These are phyloP conservation scores for Furcasterigmium furcatum DNA, from an alignment of 2,329 filamentous ascomycete species.

Conservation along the genomic window DNA sequence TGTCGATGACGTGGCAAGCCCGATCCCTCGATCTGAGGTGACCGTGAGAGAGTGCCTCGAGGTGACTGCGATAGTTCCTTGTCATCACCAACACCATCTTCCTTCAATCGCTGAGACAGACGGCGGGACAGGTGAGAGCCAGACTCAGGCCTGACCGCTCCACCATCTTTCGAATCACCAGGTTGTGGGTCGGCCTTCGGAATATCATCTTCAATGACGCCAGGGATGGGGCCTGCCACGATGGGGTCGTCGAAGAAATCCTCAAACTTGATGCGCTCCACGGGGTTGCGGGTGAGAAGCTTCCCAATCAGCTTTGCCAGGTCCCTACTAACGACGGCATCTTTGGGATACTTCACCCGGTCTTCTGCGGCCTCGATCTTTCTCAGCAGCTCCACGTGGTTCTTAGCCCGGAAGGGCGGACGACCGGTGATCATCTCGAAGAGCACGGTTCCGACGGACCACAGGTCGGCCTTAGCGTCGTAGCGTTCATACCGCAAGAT, in stretches of 20 bases:
- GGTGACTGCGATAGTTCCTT: conserved; percentile 32
- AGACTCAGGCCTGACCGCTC: conserved; percentile 15
- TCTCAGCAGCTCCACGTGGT: conserved; percentile 89
- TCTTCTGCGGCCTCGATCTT: conserved; percentile 91
- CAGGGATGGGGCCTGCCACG: conserved; percentile 73
- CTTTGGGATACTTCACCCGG: conserved; percentile 76
- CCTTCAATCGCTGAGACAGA: conserved; percentile 36
- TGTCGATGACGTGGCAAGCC: conserved; percentile 31
- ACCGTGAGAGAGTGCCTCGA: conserved; percentile 34
- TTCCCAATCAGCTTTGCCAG: conserved; percentile 79
- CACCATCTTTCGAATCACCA: conserved; percentile 24
- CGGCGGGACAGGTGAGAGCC: conserved; percentile 24
- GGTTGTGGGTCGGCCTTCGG: conserved; percentile 34
- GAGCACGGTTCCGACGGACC: conserved; percentile 94
- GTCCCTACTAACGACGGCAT: conserved; percentile 66
- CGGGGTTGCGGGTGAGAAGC: conserved; percentile 80
- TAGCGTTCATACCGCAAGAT: conserved; percentile 97
- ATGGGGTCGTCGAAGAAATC: conserved; percentile 78
- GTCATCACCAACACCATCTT: conserved; percentile 30
- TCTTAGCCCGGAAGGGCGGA: conserved; percentile 86
- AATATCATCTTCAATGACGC: conserved; percentile 74
- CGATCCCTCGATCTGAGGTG: conserved; percentile 31
- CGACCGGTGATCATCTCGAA: conserved; percentile 93
- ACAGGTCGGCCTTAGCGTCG: conserved; percentile 93
- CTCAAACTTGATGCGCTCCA: conserved; percentile 81